Evolutionary conservation across 2,329 filamentous ascomycete genomes (phyloP).

Genomic region (Mollisia scopiformis): DNA sequence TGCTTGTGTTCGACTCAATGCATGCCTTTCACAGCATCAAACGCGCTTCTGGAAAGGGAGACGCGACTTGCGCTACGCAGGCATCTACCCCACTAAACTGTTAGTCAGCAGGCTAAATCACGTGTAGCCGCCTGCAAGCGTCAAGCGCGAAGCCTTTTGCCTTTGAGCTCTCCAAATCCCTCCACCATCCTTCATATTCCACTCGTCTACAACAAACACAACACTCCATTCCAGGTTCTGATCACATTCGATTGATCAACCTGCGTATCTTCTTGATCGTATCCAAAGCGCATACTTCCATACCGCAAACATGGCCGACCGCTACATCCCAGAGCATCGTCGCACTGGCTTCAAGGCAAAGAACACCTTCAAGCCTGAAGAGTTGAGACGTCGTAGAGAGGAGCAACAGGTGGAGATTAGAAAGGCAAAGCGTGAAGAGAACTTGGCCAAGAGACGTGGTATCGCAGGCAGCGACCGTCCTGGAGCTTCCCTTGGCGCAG

Average conservation of each 20-base stretch:
- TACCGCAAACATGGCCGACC: conserved; percentile 77
- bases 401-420: conserved; percentile 99
- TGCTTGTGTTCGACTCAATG: not conserved
- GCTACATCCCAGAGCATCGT: conserved; percentile 99
- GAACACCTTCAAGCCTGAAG: conserved; percentile 98
- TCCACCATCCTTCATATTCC: conserved; percentile 16
- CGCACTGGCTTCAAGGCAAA: conserved; percentile 99
- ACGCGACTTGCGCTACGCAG: conserved; percentile 21
- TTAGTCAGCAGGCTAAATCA: no score
- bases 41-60: conserved; percentile 7
- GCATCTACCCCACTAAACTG: conserved; percentile 9
- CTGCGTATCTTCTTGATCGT: conserved; percentile 9
- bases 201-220: conserved; percentile 6
- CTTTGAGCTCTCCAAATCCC: conserved; percentile 24
- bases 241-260: conserved; percentile 18
- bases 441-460: conserved; percentile 95
- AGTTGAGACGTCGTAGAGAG: conserved; percentile 95
- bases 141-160: conserved; percentile 11
- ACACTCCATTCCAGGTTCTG: conserved; percentile 16
- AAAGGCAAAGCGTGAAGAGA: conserved; percentile 98
- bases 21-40: not conserved
- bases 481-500: conserved; percentile 82
- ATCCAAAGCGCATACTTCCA: conserved; percentile 15
- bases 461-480: conserved; percentile 82
- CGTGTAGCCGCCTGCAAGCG: no score